Evolutionary conservation across 2,329 filamentous ascomycete genomes (phyloP).

Genomic region (Alternaria infectoria): DNA sequence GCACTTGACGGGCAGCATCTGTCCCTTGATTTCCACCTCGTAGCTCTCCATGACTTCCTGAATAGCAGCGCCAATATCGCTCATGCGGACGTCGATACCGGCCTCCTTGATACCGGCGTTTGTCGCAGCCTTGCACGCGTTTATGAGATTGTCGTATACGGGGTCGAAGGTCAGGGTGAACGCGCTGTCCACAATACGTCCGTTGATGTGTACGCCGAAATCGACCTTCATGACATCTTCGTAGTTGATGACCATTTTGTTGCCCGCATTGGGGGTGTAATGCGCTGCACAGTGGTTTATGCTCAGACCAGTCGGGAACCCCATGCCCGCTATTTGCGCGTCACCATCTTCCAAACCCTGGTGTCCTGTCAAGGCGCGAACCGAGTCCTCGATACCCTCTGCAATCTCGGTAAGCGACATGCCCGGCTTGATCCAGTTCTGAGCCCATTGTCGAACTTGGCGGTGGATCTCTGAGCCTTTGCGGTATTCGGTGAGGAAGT

Average conservation of each 20-base stretch:
- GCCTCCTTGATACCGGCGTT: constrained; percentile 84
- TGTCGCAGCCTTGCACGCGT: constrained; percentile 71
- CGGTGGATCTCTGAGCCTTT: constrained; percentile 88
- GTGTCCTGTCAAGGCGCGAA: constrained; percentile 78
- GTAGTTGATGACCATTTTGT: constrained; percentile 72
- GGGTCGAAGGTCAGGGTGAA: constrained; percentile 74
- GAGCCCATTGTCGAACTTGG: constrained; percentile 83
- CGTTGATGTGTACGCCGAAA: constrained; percentile 74
- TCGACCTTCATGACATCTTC: constrained; percentile 77
- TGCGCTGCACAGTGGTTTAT: constrained; percentile 87
- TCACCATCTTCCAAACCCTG: constrained; percentile 79
- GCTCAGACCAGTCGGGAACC: constrained; percentile 83
- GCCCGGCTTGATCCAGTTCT: constrained; percentile 80
- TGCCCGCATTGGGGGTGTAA: constrained; percentile 86
- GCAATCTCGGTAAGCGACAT: constrained; percentile 82
- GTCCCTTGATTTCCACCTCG: constrained; percentile 82
- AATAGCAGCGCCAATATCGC: constrained; percentile 81
- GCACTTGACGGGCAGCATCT: constrained; percentile 79
- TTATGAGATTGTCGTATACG: constrained; percentile 70
- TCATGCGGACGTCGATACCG: constrained; percentile 88
- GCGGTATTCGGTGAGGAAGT: constrained; percentile 81
- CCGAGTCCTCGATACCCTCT: constrained; percentile 84
- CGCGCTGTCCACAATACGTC: constrained; percentile 73
- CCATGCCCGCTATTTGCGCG: constrained; percentile 78
- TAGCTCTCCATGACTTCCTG: constrained; percentile 95